phyloP scores from a whole-genome alignment of 306 rosid genomes.

The Arachis stenosperma region DNA sequence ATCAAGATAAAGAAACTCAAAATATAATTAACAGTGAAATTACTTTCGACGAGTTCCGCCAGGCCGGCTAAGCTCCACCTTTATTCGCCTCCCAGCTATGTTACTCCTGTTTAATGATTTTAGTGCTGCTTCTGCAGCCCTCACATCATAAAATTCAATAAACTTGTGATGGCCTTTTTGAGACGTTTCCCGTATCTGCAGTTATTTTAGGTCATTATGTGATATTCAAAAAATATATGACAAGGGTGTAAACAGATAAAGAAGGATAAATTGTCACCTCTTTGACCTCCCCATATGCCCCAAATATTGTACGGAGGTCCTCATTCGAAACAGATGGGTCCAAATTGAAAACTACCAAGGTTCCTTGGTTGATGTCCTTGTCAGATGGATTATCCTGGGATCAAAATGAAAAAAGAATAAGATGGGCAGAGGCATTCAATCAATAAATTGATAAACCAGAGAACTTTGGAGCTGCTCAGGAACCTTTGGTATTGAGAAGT shows the following conservation, averaged over 20 bases:
- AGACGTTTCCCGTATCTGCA: slow-evolving; percentile 98
- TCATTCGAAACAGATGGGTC: slow-evolving; percentile 96
- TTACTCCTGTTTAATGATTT: slow-evolving; percentile 91
- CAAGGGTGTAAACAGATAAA: not conserved
- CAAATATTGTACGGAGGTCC: slow-evolving; percentile 93
- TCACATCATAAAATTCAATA: slow-evolving; percentile 92
- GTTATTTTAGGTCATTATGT: slow-evolving; percentile 13
- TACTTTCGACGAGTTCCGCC: slow-evolving; percentile 97
- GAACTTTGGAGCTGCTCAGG: slow-evolving; percentile 24
- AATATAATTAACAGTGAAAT: slow-evolving; percentile 20
- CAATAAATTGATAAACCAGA: slow-evolving; percentile 16
- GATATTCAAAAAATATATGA: not conserved
- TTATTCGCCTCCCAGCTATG: slow-evolving; percentile 97
- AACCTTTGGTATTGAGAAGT: slow-evolving; percentile 98
- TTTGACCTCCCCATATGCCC: slow-evolving; percentile 97
- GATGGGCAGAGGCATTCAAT: slow-evolving; percentile 16
- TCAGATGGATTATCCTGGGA: slow-evolving; percentile 94
- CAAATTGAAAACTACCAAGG: slow-evolving; percentile 93
- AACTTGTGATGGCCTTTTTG: slow-evolving; percentile 98
- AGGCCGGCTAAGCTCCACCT: slow-evolving; percentile 98
- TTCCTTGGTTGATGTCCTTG: slow-evolving; percentile 98
- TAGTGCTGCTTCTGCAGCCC: slow-evolving; percentile 96
- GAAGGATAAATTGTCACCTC: slow-evolving; percentile 62
- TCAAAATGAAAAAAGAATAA: slow-evolving; percentile 18
- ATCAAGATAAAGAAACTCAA: not conserved